phyloP scores from a whole-genome alignment of 148 eudicot genomes.

The Nepenthes gracilis region DNA sequence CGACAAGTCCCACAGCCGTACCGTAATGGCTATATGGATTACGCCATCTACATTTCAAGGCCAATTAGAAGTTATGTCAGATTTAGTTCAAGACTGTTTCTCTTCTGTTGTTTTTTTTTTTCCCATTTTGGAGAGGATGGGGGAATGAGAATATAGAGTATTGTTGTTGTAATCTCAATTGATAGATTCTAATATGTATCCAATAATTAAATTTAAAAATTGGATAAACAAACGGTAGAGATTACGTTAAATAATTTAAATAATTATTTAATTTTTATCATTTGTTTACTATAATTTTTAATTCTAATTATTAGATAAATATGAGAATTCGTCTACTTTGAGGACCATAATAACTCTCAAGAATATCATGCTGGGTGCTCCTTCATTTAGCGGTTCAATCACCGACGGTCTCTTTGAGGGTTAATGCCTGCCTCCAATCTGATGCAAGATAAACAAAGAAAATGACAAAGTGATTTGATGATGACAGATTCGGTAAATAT shows the following conservation, averaged over 20 bases:
- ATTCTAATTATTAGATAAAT: no score
- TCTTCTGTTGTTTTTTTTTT: neutral
- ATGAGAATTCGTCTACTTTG: neutral
- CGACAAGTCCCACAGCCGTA: conserved; percentile 75
- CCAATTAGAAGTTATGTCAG: neutral
- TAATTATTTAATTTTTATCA: no score
- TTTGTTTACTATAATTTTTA: no score
- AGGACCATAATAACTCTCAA: neutral
- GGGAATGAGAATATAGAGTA: no score
- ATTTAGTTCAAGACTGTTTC: neutral
- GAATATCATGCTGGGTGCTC: neutral
- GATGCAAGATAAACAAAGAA: conserved; percentile 43
- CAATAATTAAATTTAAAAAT: no score
- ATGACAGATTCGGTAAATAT: neutral
- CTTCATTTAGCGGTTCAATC: conserved; percentile 72
- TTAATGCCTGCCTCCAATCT: conserved; percentile 86
- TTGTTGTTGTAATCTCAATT: no score
- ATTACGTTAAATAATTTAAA: no score
- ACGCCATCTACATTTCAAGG: conserved; percentile 56
- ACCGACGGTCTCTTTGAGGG: conserved; percentile 70
- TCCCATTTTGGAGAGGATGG: neutral
- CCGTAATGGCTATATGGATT: conserved; percentile 80
- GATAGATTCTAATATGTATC: no score
- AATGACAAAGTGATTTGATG: neutral
- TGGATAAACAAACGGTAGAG: no score